phyloP scores from a whole-genome alignment of 768 basidiomycete genomes.

The Dendrothele bispora region DNA sequence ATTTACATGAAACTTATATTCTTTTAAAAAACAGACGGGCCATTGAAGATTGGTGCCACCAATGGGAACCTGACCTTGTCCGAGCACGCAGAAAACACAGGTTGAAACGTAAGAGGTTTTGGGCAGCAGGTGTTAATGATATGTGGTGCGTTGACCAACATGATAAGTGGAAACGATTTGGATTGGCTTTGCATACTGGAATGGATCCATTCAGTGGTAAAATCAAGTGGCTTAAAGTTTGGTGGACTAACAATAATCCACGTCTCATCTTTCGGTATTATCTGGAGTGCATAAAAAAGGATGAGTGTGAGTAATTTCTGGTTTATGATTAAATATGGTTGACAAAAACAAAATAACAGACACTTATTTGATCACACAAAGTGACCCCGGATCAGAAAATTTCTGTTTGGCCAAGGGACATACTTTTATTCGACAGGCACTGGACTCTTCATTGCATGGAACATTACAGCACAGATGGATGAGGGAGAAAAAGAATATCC shows the following conservation, averaged over 20 bases:
- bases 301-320: neutral
- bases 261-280: constrained; percentile 34
- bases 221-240: constrained; percentile 37
- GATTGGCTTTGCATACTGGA: constrained; percentile 30
- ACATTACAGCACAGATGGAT: too few species aligned
- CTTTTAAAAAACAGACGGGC: too few species aligned
- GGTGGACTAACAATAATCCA: constrained; percentile 42
- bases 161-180: constrained; percentile 45
- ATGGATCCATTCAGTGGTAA: constrained; percentile 35
- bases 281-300: constrained; percentile 12
- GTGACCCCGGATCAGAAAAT: too few species aligned
- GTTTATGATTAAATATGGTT: too few species aligned
- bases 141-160: constrained; percentile 40
- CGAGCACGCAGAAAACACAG: too few species aligned
- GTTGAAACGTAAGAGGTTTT: neutral
- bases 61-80: neutral
- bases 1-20: too few species aligned
- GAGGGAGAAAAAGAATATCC: too few species aligned
- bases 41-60: neutral
- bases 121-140: constrained; percentile 37
- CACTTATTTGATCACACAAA: too few species aligned
- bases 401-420: too few species aligned
- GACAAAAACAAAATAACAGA: too few species aligned
- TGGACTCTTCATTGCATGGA: too few species aligned
- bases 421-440: too few species aligned